Evolutionary conservation across 257 asterid species (phyloP), one percentile per base, ranked within the genome.

Genomic region (Handroanthus guayacan): DNA sequence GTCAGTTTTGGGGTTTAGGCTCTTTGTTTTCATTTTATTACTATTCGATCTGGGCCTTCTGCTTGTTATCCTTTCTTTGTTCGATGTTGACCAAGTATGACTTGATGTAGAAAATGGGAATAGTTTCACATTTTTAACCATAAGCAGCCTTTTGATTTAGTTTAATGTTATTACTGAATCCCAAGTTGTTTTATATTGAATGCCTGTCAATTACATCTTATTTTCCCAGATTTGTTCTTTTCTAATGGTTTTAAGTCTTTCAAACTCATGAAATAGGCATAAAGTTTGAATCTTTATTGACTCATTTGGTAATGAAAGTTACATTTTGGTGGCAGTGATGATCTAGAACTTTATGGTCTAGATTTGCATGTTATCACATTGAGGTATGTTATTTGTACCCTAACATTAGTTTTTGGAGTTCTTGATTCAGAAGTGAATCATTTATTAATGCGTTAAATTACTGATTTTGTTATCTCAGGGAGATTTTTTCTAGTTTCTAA

Each of bases 31-130:
- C 12, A 16, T 13, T 65, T 17, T 18, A 17, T 55, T 37, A 5
- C 12, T 1, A 13, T 13, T 60, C 78, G 84, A 77, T 80, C 80
- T 73, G 71, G 78, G 64, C 52, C 13, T n/a, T 76, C 75, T 75
- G 39, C 54, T 74, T 70, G 61, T 60, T 61, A 8, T 79, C 8
- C 72, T 14, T 56, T 69, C 16, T 61, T 54, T 41, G 31, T 54
- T 84, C 5, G 61, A 2, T 51, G 72, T 86, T 81, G 83, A 81
- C 86, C 11, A 56, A 69, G 82, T 76, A 39, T 75, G 80, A 74
- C 84, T 79, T 45, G 70, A 62, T 74, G 66, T 62, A 3, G 80
- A 72, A 62, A 37, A 17, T 72, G 50, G 65, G n/a, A 37, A 69
- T 41, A 34, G 10, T 66, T 13, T 76, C 37, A 14, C 39, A 8